Evolutionary conservation across 805 yeast species (phyloP).

Genomic region (Clavispora asparagi): DNA sequence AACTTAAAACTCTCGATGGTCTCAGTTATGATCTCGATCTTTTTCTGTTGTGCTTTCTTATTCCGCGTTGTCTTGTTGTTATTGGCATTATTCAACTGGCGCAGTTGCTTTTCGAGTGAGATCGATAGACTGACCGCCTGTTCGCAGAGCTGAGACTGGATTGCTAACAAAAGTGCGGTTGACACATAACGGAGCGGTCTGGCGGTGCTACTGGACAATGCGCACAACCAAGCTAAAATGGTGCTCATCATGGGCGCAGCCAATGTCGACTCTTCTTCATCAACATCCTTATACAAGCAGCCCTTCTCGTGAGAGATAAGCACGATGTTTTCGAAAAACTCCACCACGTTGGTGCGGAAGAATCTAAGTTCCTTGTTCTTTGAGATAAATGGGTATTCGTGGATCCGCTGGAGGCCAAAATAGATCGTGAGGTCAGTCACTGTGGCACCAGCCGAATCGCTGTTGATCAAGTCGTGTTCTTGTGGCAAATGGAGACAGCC

Average conservation of each 20-base stretch:
- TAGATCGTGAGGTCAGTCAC: conserved; percentile 64
- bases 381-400: conserved; percentile 64
- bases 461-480: conserved; percentile 68
- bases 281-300: conserved; percentile 37
- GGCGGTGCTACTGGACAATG: conserved; percentile 62
- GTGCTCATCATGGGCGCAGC: conserved; percentile 46
- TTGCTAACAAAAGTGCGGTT: conserved; percentile 50
- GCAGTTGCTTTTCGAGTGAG: conserved; percentile 38
- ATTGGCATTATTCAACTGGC: conserved; percentile 33
- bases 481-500: conserved; percentile 67
- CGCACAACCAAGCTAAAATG: conserved; percentile 68
- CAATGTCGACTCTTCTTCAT: conserved; percentile 15
- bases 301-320: conserved; percentile 58
- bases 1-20: conserved; percentile 32
- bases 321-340: conserved; percentile 52
- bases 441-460: conserved; percentile 68
- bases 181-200: conserved; percentile 70
- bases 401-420: conserved; percentile 55
- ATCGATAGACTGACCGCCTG: conserved; percentile 34
- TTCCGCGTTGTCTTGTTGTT: conserved; percentile 25
- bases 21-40: conserved; percentile 42
- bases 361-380: conserved; percentile 43
- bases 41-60: conserved; percentile 29
- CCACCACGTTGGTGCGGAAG: conserved; percentile 46
- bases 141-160: conserved; percentile 58